Conservation (phyloP, 1,284 basidiomycete genomes). For the Apiotrichum gamsii region DNA sequence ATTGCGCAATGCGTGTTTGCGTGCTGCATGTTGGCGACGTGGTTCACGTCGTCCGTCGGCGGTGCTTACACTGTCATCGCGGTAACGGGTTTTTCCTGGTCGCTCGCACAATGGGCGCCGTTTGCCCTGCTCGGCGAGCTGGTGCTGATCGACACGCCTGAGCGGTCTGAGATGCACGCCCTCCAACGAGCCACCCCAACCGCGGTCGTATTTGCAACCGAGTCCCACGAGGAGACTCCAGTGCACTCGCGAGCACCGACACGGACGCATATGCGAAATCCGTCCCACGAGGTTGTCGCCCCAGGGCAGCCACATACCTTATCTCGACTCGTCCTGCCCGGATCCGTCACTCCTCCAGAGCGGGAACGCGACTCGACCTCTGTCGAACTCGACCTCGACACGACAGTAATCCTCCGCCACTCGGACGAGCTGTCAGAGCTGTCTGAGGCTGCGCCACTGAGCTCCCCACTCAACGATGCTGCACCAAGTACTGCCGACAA, state of each 20-base stretch:
- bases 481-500: slow-evolving; percentile 58
- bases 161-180: not conserved
- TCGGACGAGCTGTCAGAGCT: slow-evolving; percentile 20
- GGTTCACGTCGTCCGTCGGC: slow-evolving; percentile 43
- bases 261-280: not conserved
- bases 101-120: slow-evolving; percentile 47
- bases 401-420: slow-evolving; percentile 38
- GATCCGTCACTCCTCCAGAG: not conserved
- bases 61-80: slow-evolving; percentile 50
- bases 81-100: slow-evolving; percentile 51
- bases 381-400: slow-evolving; percentile 16
- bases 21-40: slow-evolving; percentile 44
- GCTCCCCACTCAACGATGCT: not conserved
- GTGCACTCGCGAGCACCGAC: slow-evolving; percentile 5
- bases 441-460: not conserved
- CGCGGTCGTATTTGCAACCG: slow-evolving; percentile 11
- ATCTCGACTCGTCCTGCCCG: not conserved
- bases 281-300: slow-evolving; percentile 3
- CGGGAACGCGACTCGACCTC: not conserved
- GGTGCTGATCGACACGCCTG: slow-evolving; percentile 38
- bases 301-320: not conserved
- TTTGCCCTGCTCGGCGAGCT: slow-evolving; percentile 43
- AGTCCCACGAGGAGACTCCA: not conserved
- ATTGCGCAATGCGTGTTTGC: slow-evolving; percentile 44
- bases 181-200: not conserved